Conservation (phyloP, 73 alveolate genomes). For the Paramecium biaurelia region DNA sequence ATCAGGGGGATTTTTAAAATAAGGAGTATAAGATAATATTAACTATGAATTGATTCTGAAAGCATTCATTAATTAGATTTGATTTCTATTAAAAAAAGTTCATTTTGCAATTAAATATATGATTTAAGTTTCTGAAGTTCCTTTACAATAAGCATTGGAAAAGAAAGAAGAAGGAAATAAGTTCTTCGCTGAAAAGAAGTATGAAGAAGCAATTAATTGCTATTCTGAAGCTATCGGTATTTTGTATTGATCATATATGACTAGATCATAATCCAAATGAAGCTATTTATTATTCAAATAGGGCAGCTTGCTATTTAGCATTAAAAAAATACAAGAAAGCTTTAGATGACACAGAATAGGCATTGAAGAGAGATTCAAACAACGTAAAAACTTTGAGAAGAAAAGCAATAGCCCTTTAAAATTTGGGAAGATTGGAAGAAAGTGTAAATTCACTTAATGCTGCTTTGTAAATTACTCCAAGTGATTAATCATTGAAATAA, state of each 20-base stretch:
- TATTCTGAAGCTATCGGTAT: conserved; percentile 44
- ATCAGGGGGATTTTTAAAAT: conserved; percentile 93
- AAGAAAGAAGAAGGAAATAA: conserved; percentile 24
- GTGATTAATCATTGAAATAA: background rate
- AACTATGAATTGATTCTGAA: conserved; percentile 83
- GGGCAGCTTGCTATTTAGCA: conserved; percentile 88
- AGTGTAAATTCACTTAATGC: conserved; percentile 64
- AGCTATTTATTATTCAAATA: conserved; percentile 80
- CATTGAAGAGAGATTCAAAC: conserved; percentile 78
- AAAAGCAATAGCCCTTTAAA: conserved; percentile 69
- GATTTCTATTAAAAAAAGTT: conserved; percentile 10
- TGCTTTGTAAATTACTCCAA: conserved; percentile 53
- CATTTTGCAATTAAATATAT: conserved; percentile 5
- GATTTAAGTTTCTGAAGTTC: conserved; percentile 39
- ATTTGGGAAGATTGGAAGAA: conserved; percentile 78
- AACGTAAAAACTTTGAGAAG: conserved; percentile 85
- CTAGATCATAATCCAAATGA: conserved; percentile 68
- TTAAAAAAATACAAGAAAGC: conserved; percentile 83
- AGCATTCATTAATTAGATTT: conserved; percentile 95
- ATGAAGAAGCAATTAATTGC: background rate
- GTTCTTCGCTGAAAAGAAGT: background rate
- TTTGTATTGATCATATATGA: background rate
- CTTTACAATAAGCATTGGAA: background rate
- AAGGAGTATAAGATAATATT: conserved; percentile 81
- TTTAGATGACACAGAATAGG: conserved; percentile 84